phyloP scores from a whole-genome alignment of 2,329 filamentous ascomycete species.

The Trichophyton simii region DNA sequence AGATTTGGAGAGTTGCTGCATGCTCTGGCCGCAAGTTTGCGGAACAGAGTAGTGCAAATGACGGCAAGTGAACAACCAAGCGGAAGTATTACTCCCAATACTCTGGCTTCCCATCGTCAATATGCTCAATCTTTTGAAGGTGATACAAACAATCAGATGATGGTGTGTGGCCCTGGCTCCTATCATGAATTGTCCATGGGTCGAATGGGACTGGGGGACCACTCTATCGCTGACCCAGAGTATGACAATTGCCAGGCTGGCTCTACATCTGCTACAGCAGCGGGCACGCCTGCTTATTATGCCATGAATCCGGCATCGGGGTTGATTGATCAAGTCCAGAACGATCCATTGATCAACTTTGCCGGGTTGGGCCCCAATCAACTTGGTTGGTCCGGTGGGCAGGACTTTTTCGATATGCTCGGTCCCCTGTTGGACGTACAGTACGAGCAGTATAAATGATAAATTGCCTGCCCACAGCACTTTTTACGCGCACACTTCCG shows the following conservation, averaged over 20 bases:
- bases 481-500: not conserved
- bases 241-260: slow-evolving; percentile 3
- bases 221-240: slow-evolving; percentile 6
- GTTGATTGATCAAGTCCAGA: slow-evolving; percentile 7
- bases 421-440: slow-evolving; percentile 15
- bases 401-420: slow-evolving; percentile 17
- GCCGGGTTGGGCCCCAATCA: slow-evolving; percentile 16
- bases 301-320: slow-evolving; percentile 6
- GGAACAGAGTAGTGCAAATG: slow-evolving; percentile 11
- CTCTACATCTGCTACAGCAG: slow-evolving; percentile 5
- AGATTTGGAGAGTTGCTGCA: slow-evolving; percentile 41
- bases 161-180: slow-evolving; percentile 5
- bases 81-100: slow-evolving; percentile 11
- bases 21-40: slow-evolving; percentile 13
- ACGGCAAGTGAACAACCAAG: slow-evolving; percentile 8
- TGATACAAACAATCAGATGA: slow-evolving; percentile 2
- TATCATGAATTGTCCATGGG: slow-evolving; percentile 3
- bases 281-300: slow-evolving; percentile 9
- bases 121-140: slow-evolving; percentile 8
- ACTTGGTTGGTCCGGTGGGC: slow-evolving; percentile 16
- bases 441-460: slow-evolving; percentile 15
- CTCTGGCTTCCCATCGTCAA: slow-evolving; percentile 8
- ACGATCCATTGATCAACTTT: slow-evolving; percentile 15
- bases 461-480: slow-evolving; percentile 5
- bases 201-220: slow-evolving; percentile 1